Percentiles rank a stretch among this genome's conserved stretches.
phyloP scores from a whole-genome alignment of 805 yeast genomes.

The Sporopachydermia quercuum region DNA sequence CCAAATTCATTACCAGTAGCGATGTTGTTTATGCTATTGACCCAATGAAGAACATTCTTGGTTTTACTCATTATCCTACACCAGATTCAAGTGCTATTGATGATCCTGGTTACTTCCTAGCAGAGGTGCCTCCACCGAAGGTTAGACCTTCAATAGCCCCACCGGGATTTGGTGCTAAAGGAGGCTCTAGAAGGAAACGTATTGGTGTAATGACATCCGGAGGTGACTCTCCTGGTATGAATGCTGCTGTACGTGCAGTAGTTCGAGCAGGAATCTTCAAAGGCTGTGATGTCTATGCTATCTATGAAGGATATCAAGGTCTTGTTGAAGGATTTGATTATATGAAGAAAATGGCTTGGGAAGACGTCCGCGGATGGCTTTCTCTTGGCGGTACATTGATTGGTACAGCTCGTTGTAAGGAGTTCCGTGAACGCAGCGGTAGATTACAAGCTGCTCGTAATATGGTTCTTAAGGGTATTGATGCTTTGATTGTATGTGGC shows the following conservation, averaged over 20 bases:
- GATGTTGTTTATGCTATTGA: slow-evolving; percentile 39
- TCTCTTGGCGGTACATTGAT: slow-evolving; percentile 63
- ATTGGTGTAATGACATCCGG: slow-evolving; percentile 74
- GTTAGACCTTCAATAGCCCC: slow-evolving; percentile 1
- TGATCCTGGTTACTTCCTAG: background rate
- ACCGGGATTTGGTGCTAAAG: background rate
- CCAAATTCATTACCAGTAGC: background rate
- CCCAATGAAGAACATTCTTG: slow-evolving; percentile 54
- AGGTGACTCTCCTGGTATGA: slow-evolving; percentile 77
- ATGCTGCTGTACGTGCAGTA: slow-evolving; percentile 60
- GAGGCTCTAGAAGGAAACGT: slow-evolving; percentile 22
- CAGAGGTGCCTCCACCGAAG: background rate
- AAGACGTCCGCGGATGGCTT: slow-evolving; percentile 57
- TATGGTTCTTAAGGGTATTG: slow-evolving; percentile 57
- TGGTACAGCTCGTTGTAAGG: slow-evolving; percentile 65
- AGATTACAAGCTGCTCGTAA: slow-evolving; percentile 48
- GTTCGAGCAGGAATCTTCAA: slow-evolving; percentile 50
- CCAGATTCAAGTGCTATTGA: background rate
- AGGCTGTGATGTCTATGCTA: slow-evolving; percentile 52
- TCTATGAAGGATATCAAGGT: slow-evolving; percentile 66
- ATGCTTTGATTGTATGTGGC: slow-evolving; percentile 68
- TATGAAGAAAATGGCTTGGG: slow-evolving; percentile 54
- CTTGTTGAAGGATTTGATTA: slow-evolving; percentile 46
- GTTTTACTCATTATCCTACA: slow-evolving; percentile 34
- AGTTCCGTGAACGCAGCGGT: slow-evolving; percentile 52